These are phyloP conservation scores for Pichia sp. DNA, from an alignment of 1,139 yeast genomes.

Conservation along the genomic window DNA sequence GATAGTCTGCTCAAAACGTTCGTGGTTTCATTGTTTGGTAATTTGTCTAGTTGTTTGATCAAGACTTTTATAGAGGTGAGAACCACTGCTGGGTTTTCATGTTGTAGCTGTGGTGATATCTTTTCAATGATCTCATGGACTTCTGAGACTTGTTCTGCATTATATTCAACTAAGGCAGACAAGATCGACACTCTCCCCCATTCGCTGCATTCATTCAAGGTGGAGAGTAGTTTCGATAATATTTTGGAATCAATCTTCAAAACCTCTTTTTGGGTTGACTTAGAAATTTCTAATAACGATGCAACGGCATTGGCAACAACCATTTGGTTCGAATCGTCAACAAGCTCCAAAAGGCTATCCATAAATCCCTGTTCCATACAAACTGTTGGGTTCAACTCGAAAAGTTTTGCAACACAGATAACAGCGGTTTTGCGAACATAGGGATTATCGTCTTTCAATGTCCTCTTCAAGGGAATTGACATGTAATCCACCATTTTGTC, in stretches of 20 bases:
- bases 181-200: conserved; percentile 96
- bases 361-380: conserved; percentile 87
- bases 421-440: conserved; percentile 98
- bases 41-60: conserved; percentile 61
- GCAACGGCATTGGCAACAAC: conserved; percentile 92
- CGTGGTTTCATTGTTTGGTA: conserved; percentile 43
- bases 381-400: conserved; percentile 75
- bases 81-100: conserved; percentile 94
- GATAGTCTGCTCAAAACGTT: conserved; percentile 65
- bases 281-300: conserved; percentile 72
- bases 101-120: conserved; percentile 93
- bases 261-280: conserved; percentile 38
- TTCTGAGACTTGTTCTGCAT: conserved; percentile 53
- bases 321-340: conserved; percentile 91
- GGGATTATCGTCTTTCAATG: conserved; percentile 89
- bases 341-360: conserved; percentile 60
- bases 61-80: conserved; percentile 81
- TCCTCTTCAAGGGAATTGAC: conserved; percentile 82
- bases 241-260: conserved; percentile 42
- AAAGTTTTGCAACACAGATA: conserved; percentile 91
- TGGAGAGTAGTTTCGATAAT: conserved; percentile 65
- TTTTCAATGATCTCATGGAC: conserved; percentile 86
- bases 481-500: conserved; percentile 93
- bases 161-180: conserved; percentile 73
- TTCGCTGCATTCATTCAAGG: conserved; percentile 95